A percentile compares a stretch with the other conserved stretches of the same genome.
phyloP scores from a whole-genome alignment of 2,329 filamentous ascomycete species.

The Aspergillus versicolor region DNA sequence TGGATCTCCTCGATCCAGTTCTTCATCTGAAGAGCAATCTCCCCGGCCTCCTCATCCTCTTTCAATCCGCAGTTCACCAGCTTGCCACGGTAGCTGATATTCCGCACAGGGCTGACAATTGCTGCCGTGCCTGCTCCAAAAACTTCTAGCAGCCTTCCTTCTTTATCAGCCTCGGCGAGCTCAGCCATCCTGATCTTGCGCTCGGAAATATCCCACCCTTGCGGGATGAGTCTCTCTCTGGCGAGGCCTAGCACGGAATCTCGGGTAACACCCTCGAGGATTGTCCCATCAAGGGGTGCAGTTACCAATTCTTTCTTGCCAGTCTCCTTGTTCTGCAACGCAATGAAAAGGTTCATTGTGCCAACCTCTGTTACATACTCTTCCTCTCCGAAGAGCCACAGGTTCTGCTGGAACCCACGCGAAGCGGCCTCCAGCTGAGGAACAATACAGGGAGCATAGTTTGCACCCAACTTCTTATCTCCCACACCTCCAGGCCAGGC shows the following conservation, averaged over 20 bases:
- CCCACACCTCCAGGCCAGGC: constrained; percentile 98
- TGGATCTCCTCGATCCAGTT: constrained; percentile 95
- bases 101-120: constrained; percentile 85
- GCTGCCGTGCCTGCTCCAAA: constrained; percentile 94
- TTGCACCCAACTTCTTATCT: constrained; percentile 97
- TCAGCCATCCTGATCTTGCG: constrained; percentile 91
- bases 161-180: constrained; percentile 73
- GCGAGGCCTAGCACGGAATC: constrained; percentile 89
- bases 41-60: constrained; percentile 80
- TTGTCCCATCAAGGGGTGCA: constrained; percentile 94
- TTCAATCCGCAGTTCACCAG: constrained; percentile 79
- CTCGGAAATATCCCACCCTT: constrained; percentile 88
- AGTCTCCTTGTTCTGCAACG: constrained; percentile 78
- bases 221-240: constrained; percentile 73
- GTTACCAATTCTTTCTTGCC: constrained; percentile 91
- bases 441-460: constrained; percentile 99
- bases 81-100: constrained; percentile 83
- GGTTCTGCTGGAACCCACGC: constrained; percentile 94
- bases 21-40: constrained; percentile 84
- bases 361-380: constrained; percentile 96
- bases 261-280: constrained; percentile 89
- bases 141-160: constrained; percentile 86
- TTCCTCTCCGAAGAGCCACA: constrained; percentile 95
- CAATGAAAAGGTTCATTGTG: constrained; percentile 97
- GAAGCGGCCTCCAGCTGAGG: constrained; percentile 89